phyloP scores from a whole-genome alignment of 2,329 filamentous ascomycete species.

The Ceratocystis colombiana region DNA sequence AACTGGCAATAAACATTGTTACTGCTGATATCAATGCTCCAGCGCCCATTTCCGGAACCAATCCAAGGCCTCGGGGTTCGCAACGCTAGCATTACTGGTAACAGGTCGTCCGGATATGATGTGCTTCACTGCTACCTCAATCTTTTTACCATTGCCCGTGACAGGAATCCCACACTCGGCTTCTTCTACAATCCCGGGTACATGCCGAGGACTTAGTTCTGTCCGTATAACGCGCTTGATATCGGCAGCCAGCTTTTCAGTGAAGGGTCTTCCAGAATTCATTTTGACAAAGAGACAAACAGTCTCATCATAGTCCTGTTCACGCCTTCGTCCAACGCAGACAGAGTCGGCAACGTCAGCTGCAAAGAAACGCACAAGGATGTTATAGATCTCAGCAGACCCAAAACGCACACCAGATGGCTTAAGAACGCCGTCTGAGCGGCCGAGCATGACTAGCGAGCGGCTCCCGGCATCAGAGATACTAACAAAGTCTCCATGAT shows the following conservation, averaged over 20 bases:
- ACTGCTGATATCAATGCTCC: constrained; percentile 28
- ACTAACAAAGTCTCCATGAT: constrained; percentile 84
- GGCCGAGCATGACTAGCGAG: constrained; percentile 79
- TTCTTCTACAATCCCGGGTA: constrained; percentile 71
- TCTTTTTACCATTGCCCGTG: constrained; percentile 93
- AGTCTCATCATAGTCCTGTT: constrained; percentile 67
- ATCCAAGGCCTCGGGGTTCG: constrained; percentile 75
- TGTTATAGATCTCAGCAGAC: constrained; percentile 90
- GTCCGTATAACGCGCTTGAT: constrained; percentile 61
- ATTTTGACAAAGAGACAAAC: constrained; percentile 85
- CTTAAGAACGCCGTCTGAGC: constrained; percentile 87
- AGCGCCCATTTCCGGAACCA: constrained; percentile 77
- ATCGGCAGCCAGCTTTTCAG: constrained; percentile 46
- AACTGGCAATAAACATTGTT: no score
- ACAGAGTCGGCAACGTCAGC: constrained; percentile 72
- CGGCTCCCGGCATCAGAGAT: constrained; percentile 57
- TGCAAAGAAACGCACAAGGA: constrained; percentile 75
- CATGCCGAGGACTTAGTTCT: constrained; percentile 80
- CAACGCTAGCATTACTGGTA: constrained; percentile 86
- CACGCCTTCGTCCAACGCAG: constrained; percentile 68
- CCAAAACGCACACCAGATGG: constrained; percentile 86
- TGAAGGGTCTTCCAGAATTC: constrained; percentile 47
- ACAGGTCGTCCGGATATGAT: constrained; percentile 80
- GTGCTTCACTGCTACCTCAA: constrained; percentile 93
- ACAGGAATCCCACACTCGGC: constrained; percentile 66